A percentile compares a stretch with the other conserved stretches of the same genome.
Evolutionary conservation across 345 rosid species (phyloP).

Genomic region (Eucalyptus coolabah): DNA sequence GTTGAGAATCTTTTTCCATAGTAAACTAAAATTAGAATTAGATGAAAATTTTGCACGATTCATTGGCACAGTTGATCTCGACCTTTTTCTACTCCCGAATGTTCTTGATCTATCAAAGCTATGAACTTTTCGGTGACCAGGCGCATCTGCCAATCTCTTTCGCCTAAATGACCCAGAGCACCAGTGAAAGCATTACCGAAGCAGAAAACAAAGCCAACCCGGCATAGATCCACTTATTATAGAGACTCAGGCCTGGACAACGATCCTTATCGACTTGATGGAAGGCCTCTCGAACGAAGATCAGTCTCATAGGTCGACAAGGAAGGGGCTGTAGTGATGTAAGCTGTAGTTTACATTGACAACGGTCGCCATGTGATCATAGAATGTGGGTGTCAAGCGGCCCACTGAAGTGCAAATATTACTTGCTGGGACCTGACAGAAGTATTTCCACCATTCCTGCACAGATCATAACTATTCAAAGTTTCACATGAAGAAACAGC

Average conservation of each 20-base stretch:
- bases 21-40: neutral
- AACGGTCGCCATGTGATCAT: slow-evolving; percentile 3
- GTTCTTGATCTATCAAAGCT: neutral
- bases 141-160: slow-evolving; percentile 23
- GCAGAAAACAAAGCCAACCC: slow-evolving; percentile 28
- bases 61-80: neutral
- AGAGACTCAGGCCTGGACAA: slow-evolving; percentile 13
- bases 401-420: slow-evolving; percentile 22
- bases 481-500: neutral
- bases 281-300: slow-evolving; percentile 21
- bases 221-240: slow-evolving; percentile 20
- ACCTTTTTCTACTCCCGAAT: neutral
- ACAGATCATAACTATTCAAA: neutral
- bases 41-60: neutral
- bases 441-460: slow-evolving; percentile 32
- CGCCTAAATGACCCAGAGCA: slow-evolving; percentile 34
- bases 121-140: slow-evolving; percentile 1
- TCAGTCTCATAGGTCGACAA: slow-evolving; percentile 19
- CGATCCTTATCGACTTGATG: neutral
- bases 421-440: slow-evolving; percentile 25
- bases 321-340: slow-evolving; percentile 10
- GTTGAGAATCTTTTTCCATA: neutral
- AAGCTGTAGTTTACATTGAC: slow-evolving; percentile 30
- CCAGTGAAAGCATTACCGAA: slow-evolving; percentile 24
- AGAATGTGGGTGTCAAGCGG: neutral